A percentile compares a stretch with the other conserved stretches of the same genome.
Conservation (phyloP, 1,284 basidiomycete genomes). For the Sanghuangporus weigelae region DNA sequence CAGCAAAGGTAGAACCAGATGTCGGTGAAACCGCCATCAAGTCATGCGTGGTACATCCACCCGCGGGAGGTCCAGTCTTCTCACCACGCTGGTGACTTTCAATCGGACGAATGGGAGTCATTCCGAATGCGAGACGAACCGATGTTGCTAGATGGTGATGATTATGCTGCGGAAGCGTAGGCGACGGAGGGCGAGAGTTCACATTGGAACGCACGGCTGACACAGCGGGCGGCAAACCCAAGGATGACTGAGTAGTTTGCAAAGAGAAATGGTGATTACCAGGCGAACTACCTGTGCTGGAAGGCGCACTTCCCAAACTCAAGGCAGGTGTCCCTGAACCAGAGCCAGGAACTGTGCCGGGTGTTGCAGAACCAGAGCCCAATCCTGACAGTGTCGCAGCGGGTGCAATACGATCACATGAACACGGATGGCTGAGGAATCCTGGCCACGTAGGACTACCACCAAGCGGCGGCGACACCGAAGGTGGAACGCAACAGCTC, state of each 20-base stretch:
- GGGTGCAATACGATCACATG: slow-evolving; percentile 27
- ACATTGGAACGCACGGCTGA: slow-evolving; percentile 31
- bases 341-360: not conserved
- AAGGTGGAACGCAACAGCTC: not conserved
- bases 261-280: slow-evolving; percentile 12
- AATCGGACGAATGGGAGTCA: slow-evolving; percentile 71
- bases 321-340: slow-evolving; percentile 13
- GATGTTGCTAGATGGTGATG: slow-evolving; percentile 73
- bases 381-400: slow-evolving; percentile 12
- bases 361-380: not conserved
- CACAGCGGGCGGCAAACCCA: slow-evolving; percentile 23
- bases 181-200: slow-evolving; percentile 49
- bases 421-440: slow-evolving; percentile 28
- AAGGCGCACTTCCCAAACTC: slow-evolving; percentile 14
- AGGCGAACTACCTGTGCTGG: slow-evolving; percentile 18
- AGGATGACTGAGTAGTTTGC: not conserved
- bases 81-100: slow-evolving; percentile 26
- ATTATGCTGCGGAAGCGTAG: slow-evolving; percentile 30
- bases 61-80: slow-evolving; percentile 27
- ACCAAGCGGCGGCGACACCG: slow-evolving; percentile 10
- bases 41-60: not conserved
- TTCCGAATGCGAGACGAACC: slow-evolving; percentile 80
- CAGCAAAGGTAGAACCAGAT: not conserved
- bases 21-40: not conserved
- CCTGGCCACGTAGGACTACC: slow-evolving; percentile 11